Evolutionary conservation across 2,329 filamentous ascomycete genomes (phyloP).

Genomic region (Pezicula rhizophila): DNA sequence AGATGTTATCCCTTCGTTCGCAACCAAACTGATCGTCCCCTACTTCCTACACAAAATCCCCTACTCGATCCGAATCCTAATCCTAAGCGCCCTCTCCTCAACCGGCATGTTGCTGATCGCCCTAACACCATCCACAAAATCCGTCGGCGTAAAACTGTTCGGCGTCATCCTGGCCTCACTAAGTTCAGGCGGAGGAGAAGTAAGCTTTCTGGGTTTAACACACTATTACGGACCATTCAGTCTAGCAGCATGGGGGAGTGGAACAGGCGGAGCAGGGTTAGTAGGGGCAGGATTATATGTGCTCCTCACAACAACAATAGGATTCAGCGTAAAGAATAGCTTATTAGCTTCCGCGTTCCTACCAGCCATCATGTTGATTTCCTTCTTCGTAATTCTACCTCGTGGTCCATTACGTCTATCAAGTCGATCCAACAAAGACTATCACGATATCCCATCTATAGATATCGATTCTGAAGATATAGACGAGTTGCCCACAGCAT

Average conservation of each 20-base stretch:
- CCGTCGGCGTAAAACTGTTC: conserved; percentile 69
- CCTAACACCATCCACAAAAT: conserved; percentile 60
- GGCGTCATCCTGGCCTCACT: conserved; percentile 83
- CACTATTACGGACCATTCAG: conserved; percentile 89
- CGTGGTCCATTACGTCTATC: conserved; percentile 53
- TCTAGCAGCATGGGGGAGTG: conserved; percentile 85
- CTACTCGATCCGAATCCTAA: conserved; percentile 67
- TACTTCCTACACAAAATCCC: conserved; percentile 90
- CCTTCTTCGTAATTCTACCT: conserved; percentile 80
- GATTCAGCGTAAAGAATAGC: conserved; percentile 67
- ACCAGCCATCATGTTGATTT: conserved; percentile 74
- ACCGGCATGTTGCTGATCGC: conserved; percentile 85
- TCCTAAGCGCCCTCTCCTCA: conserved; percentile 72
- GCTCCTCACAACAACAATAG: conserved; percentile 72
- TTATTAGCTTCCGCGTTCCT: conserved; percentile 73
- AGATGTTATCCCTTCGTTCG: conserved; percentile 84
- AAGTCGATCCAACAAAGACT: conserved; percentile 37
- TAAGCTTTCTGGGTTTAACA: conserved; percentile 85
- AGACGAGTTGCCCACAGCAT: conserved; percentile 30
- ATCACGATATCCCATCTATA: conserved; percentile 41
- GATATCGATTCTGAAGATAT: conserved; percentile 31
- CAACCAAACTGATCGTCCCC: conserved; percentile 80
- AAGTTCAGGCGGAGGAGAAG: conserved; percentile 79
- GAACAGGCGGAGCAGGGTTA: conserved; percentile 83
- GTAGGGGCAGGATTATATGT: conserved; percentile 86